These are phyloP conservation scores for Patellifolia procumbens DNA, from an alignment of 179 eudicot genomes.

Conservation along the genomic window DNA sequence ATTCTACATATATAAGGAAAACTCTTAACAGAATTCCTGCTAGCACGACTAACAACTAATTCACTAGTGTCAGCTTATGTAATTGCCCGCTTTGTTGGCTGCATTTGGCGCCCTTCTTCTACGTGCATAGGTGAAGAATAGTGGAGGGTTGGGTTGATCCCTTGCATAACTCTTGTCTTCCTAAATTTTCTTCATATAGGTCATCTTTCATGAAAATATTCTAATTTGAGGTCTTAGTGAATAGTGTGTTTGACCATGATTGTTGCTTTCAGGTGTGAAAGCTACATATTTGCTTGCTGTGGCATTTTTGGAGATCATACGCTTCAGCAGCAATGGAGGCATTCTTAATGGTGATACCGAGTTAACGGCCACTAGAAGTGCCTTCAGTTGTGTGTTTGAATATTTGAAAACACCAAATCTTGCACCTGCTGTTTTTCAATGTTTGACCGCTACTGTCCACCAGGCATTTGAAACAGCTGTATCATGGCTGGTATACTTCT, in stretches of 20 bases:
- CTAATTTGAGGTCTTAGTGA: conserved; percentile 2
- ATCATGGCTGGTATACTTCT: conserved; percentile 77
- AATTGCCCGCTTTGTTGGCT: no score
- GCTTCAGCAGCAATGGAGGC: conserved; percentile 99
- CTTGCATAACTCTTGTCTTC: no score
- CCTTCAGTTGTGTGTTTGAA: conserved; percentile 97
- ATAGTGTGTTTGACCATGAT: conserved; percentile 17
- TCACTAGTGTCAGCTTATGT: no score
- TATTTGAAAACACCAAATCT: conserved; percentile 94
- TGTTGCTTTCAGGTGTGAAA: conserved; percentile 75
- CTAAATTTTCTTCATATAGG: not conserved
- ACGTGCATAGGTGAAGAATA: no score
- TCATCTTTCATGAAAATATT: conserved; percentile 8
- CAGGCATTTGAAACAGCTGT: conserved; percentile 88
- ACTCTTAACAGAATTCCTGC: no score
- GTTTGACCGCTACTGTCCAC: conserved; percentile 90
- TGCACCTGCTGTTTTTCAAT: conserved; percentile 83
- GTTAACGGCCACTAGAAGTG: conserved; percentile 75
- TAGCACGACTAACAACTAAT: no score
- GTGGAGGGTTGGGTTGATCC: no score
- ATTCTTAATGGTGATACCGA: conserved; percentile 77
- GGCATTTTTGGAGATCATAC: conserved; percentile 87
- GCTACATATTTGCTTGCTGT: conserved; percentile 99
- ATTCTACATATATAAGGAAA: no score
- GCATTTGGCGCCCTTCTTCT: no score